These are phyloP conservation scores for Pseudogymnoascus sp. DNA, from an alignment of 2,329 filamentous ascomycete genomes.

Conservation along the genomic window DNA sequence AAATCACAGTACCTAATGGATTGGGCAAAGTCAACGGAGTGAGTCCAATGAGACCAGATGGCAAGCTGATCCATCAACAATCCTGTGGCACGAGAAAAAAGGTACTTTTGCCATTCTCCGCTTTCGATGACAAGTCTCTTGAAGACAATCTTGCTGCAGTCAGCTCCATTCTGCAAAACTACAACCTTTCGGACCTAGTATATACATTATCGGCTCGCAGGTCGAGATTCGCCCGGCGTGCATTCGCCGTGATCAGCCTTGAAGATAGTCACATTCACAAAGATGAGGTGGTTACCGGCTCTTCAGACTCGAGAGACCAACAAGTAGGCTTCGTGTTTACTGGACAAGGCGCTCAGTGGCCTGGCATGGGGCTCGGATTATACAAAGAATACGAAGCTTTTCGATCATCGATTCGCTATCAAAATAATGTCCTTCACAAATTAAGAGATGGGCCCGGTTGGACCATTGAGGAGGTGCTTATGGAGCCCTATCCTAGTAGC, in stretches of 20 bases:
- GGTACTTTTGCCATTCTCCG: neutral
- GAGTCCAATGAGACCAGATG: neutral
- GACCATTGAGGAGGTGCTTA: neutral
- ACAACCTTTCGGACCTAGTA: neutral
- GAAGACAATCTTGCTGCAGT: neutral
- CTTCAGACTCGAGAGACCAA: neutral
- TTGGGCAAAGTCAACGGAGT: neutral
- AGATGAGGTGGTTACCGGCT: neutral
- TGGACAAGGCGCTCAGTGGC: slow-evolving; percentile 23
- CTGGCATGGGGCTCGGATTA: slow-evolving; percentile 19
- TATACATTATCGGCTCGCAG: slow-evolving; percentile 8
- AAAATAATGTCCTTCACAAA: too few species aligned
- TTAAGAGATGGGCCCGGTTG: neutral
- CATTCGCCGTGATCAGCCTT: slow-evolving; percentile 8
- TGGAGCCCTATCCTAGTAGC: slow-evolving; percentile 22
- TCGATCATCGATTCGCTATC: neutral
- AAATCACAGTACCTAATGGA: neutral
- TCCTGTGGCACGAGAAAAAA: neutral
- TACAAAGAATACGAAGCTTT: neutral
- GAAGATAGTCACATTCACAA: neutral
- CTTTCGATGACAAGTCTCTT: neutral
- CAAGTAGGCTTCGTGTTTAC: slow-evolving; percentile 16
- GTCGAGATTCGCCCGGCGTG: slow-evolving; percentile 5
- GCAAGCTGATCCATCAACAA: neutral
- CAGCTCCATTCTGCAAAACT: too few species aligned